phyloP scores from a whole-genome alignment of 306 rosid species.

The Trichosanthes cucumerina region DNA sequence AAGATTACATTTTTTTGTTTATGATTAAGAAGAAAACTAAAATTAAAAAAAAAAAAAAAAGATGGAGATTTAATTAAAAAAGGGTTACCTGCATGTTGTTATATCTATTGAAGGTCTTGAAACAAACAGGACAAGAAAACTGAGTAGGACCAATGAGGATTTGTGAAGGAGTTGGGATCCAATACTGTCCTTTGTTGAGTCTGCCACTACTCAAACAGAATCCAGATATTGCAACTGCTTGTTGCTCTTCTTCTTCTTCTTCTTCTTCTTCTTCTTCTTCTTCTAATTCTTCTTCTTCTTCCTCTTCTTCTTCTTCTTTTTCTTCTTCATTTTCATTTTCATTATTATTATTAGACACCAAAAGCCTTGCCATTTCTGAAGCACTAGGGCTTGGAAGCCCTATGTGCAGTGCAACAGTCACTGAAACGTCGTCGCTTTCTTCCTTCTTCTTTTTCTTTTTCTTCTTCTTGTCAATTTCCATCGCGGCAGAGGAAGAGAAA shows the following conservation, averaged over 20 bases:
- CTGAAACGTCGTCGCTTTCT: slow-evolving; percentile 12
- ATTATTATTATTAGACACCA: slow-evolving; percentile 23
- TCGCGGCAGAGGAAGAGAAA: slow-evolving; percentile 12
- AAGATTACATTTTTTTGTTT: too few species aligned
- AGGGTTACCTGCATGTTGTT: slow-evolving; percentile 89
- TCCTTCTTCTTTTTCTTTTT: neutral
- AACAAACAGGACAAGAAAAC: slow-evolving; percentile 96
- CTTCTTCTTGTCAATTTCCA: slow-evolving; percentile 25
- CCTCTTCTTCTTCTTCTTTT: slow-evolving; percentile 21
- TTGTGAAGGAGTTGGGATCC: slow-evolving; percentile 99
- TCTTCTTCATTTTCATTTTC: slow-evolving; percentile 21
- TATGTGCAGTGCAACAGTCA: slow-evolving; percentile 93
- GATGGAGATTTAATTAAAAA: neutral
- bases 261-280: slow-evolving; percentile 2
- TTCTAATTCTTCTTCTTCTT: slow-evolving; percentile 15
- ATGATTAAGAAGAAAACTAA: neutral
- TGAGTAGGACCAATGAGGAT: slow-evolving; percentile 97
- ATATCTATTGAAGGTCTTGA: slow-evolving; percentile 92
- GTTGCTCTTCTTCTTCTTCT: neutral
- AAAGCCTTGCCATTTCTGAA: slow-evolving; percentile 68
- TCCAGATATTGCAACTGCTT: slow-evolving; percentile 22
- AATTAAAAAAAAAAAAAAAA: neutral
- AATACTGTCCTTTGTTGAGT: slow-evolving; percentile 83
- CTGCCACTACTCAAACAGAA: slow-evolving; percentile 29
- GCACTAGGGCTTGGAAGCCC: slow-evolving; percentile 97